Base-by-base conservation (phyloP, 352 stramenopile genomes). In the Phytophthora cajani region DNA sequence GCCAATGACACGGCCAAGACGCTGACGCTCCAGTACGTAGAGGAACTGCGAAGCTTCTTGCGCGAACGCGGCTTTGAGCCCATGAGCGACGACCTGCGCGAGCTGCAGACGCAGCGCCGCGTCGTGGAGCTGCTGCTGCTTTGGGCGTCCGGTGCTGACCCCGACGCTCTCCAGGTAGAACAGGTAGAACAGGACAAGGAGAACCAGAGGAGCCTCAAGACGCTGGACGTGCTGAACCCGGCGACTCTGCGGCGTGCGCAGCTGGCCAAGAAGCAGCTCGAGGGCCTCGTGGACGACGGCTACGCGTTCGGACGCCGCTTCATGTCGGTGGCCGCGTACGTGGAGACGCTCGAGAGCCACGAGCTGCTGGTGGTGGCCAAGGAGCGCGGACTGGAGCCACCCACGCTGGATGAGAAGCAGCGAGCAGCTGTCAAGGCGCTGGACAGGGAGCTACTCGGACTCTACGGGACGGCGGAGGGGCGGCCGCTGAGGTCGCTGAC, bases 231-330 rank as follows among this genome's bases (percentile, higher is more conserved):
- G n/a, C 36, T 74, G 47, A 54, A 73, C 56, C 50, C 62, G 3
- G 11, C 27, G 2, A 66, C 69, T 9, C 36, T 85, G 59, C 56
- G 23, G 44, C 71, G 61, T 12, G 68, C 64, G 32, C 75, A 80
- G 36, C 57, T 89, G 55, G 68, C 67, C 27, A 84, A 72, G 64
- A 89, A 89, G 55, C 69, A 81, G 53, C 50, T 89, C 3, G 49
- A 72, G 7, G 75, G 77, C 1, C 69, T 51, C 17, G 75, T 78
- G 23, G 79, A 87, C 58, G 83, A 91, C 44, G 71, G 82, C 36
- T 93, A 93, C 64, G 83, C 68, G 23, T 93, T 93, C 52, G 85
- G 85, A 0, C 74, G 85, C 44, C 78, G 85, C 17, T 91, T 93
- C 59, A 62, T 88, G 42, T 79, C 80, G 9, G 64, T 89, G 12